Conservation (phyloP, 73 alveolate genomes). For the Tetrahymena malaccensis region DNA sequence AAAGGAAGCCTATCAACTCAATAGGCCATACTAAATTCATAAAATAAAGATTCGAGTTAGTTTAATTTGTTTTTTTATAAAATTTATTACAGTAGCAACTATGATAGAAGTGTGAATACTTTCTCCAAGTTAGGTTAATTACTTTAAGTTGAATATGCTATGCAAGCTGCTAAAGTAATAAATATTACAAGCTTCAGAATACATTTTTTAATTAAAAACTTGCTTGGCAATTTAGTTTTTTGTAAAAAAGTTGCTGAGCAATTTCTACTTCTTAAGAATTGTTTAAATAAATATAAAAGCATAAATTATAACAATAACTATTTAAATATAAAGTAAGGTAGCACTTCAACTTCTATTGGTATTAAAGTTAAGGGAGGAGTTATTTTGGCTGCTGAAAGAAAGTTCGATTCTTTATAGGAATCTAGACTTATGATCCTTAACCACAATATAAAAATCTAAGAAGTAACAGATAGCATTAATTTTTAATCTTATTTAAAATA, state of each 20-base stretch:
- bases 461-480: neutral
- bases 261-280: neutral
- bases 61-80: neutral
- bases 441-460: neutral
- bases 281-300: neutral
- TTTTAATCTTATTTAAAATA: neutral
- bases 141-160: conserved; percentile 90
- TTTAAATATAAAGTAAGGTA: conserved; percentile 20
- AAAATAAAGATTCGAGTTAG: neutral
- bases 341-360: conserved; percentile 25
- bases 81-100: conserved; percentile 25
- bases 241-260: neutral
- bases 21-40: neutral
- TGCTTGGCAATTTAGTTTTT: neutral
- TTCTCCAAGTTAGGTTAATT: conserved; percentile 92
- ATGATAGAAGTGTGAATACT: conserved; percentile 94
- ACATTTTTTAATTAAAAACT: neutral
- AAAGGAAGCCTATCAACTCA: neutral
- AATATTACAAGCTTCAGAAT: neutral
- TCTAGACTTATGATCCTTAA: neutral
- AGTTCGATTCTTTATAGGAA: neutral
- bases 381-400: conserved; percentile 6
- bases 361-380: conserved; percentile 9
- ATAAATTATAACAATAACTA: neutral
- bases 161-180: conserved; percentile 83